Conservation (phyloP, 106 monocot species). For the Platanthera zijinensis region DNA sequence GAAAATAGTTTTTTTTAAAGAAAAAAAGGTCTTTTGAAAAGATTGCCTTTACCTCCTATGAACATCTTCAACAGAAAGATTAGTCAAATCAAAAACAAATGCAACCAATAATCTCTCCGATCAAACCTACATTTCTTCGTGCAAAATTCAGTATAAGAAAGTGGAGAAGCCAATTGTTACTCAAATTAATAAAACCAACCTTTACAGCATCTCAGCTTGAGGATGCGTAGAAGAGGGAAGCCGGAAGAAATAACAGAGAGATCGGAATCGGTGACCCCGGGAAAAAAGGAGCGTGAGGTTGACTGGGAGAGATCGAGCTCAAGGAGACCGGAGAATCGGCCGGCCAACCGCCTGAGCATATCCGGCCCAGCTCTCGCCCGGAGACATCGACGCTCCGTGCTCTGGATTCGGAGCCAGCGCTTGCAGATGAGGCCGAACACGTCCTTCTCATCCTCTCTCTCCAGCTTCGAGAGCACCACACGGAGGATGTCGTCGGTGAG, state of each 20-base stretch:
- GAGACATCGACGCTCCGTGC: constrained; percentile 61
- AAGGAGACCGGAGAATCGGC: constrained; percentile 54
- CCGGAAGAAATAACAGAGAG: constrained; percentile 51
- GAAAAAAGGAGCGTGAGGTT: constrained; percentile 65
- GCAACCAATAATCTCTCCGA: background rate
- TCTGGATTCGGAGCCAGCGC: constrained; percentile 86
- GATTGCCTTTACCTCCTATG: background rate
- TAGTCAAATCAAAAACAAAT: background rate
- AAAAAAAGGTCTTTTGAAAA: background rate
- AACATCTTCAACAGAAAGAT: background rate
- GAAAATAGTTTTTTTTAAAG: background rate
- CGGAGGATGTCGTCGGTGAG: constrained; percentile 81
- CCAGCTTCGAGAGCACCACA: constrained; percentile 44
- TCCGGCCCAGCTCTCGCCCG: constrained; percentile 61
- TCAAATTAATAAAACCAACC: constrained; percentile 25
- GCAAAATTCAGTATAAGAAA: background rate
- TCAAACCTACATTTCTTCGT: background rate
- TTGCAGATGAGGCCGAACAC: constrained; percentile 78
- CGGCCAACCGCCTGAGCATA: constrained; percentile 70
- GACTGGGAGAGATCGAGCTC: constrained; percentile 87
- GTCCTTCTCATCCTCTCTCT: constrained; percentile 49
- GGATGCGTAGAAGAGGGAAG: constrained; percentile 33
- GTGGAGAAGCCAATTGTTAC: background rate
- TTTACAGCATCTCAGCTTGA: constrained; percentile 75
- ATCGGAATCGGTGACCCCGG: constrained; percentile 81